A percentile compares a stretch with the other conserved stretches of the same genome.
Evolutionary conservation across 2,329 filamentous ascomycete genomes (phyloP).

Genomic region (Fusarium sp.): DNA sequence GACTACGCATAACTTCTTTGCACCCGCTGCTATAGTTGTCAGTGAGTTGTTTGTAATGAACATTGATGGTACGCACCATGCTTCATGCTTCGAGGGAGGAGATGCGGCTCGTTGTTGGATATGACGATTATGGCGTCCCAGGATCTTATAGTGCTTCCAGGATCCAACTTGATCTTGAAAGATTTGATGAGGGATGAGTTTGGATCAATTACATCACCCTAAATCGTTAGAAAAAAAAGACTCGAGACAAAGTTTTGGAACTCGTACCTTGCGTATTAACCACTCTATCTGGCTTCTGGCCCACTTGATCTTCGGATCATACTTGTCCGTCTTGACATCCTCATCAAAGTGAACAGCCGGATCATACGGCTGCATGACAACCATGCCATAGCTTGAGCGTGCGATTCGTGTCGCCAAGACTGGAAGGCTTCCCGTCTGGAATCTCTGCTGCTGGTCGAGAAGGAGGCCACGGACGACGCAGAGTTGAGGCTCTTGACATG

Average conservation of each 20-base stretch:
- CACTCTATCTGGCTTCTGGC: constrained; percentile 27
- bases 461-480: constrained; percentile 67
- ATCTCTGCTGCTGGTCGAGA: constrained; percentile 61
- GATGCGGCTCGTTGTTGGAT: neutral
- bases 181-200: constrained; percentile 48
- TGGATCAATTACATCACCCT: constrained; percentile 56
- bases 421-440: constrained; percentile 53
- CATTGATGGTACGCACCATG: constrained; percentile 45
- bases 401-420: constrained; percentile 55
- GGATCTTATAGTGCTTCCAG: constrained; percentile 35
- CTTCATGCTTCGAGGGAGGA: constrained; percentile 44
- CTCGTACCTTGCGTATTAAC: constrained; percentile 39
- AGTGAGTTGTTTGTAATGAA: neutral
- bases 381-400: constrained; percentile 25
- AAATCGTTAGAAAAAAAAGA: neutral
- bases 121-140: neutral
- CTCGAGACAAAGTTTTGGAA: neutral
- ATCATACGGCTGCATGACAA: constrained; percentile 7
- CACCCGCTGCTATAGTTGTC: constrained; percentile 47
- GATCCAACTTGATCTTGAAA: constrained; percentile 50
- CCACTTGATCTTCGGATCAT: constrained; percentile 6
- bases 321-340: constrained; percentile 4
- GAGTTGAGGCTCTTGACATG: constrained; percentile 64
- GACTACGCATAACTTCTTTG: constrained; percentile 53
- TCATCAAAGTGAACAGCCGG: constrained; percentile 11